Base-by-base conservation (phyloP, 140 eudicot genomes). In the Flaveria floridana region DNA sequence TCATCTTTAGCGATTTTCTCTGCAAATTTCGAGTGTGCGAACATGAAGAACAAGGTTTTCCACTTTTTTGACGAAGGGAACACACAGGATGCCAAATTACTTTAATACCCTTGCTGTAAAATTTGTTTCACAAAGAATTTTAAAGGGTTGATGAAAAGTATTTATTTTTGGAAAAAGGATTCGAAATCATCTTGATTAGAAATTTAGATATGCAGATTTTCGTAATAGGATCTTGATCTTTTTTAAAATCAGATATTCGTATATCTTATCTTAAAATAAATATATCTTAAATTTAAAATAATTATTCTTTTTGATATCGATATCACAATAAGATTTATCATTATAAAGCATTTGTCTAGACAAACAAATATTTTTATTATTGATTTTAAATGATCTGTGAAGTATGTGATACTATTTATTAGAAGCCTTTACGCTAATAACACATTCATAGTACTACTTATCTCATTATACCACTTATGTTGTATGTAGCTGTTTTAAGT, bases 41-140 rank as follows among this genome's bases (percentile, higher is more conserved):
- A 61, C 30, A 73, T n/a, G 70, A 59, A 73, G 78, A 61, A 59
- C 30, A 44, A 58, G 28, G 58, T 59, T 56, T 73, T 61, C 57
- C 59, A 48, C 30, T 73, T 44, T 48, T 42, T 18, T 7, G 12
- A 18, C 25, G 30, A 18, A 41, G 44, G 14, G 50, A 44, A 44
- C 50, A 44, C 50, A 1, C 50, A 44, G 44, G 70, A 73, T 20
- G 21, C 39, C 16, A 73, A 59, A 73, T 73, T 68, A 48, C 55
- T 14, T 48, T 48, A 11, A 0, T 13, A 48, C 14, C 55, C 16
- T 13, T 48, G n/a, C 55, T 48, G 16, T 3, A 48, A 48, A 44
- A 44, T 44, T 44, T 44, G 50, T 44, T 44, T 44, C 3, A 10
- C 0, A 10, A 2, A 44, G 50, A 44, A 44, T 10, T 42, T 44